Conservation (phyloP, 208 protist species). For the Trypanosoma cruzi region DNA sequence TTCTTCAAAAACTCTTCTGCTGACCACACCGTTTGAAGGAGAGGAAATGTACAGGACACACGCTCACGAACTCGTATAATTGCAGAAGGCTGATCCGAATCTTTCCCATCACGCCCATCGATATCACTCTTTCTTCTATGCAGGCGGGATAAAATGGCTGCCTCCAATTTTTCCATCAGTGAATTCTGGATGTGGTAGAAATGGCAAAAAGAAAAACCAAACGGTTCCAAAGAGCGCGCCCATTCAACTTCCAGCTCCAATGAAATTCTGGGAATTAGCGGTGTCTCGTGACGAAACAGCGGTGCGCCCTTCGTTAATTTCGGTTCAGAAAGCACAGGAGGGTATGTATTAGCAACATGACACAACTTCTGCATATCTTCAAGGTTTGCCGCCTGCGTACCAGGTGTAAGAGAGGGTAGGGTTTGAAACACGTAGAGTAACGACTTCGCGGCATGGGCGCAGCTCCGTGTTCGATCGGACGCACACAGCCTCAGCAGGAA, state of each 20-base stretch:
- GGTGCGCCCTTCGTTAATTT: neutral
- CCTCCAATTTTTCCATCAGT: conserved; percentile 10
- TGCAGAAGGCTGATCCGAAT: neutral
- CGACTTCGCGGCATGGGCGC: conserved; percentile 1
- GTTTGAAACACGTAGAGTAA: neutral
- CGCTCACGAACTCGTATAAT: conserved; percentile 16
- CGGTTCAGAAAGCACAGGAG: neutral
- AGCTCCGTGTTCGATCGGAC: conserved; percentile 26
- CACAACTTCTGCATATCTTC: conserved; percentile 2
- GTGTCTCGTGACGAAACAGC: conserved; percentile 11
- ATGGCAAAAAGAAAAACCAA: conserved; percentile 14
- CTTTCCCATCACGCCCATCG: neutral
- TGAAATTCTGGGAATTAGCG: neutral
- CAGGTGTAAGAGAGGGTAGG: neutral
- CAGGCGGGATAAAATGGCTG: neutral
- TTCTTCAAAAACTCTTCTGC: neutral
- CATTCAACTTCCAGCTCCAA: neutral
- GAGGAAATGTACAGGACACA: conserved; percentile 14
- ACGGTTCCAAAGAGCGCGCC: neutral
- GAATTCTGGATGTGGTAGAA: conserved; percentile 8
- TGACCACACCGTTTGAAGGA: conserved; percentile 18
- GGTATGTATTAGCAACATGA: neutral
- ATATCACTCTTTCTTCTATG: neutral
- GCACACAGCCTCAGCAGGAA: conserved; percentile 34
- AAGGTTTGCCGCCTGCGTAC: neutral